Conservation (phyloP, 1,284 basidiomycete species). For the Schizophyllum commune region DNA sequence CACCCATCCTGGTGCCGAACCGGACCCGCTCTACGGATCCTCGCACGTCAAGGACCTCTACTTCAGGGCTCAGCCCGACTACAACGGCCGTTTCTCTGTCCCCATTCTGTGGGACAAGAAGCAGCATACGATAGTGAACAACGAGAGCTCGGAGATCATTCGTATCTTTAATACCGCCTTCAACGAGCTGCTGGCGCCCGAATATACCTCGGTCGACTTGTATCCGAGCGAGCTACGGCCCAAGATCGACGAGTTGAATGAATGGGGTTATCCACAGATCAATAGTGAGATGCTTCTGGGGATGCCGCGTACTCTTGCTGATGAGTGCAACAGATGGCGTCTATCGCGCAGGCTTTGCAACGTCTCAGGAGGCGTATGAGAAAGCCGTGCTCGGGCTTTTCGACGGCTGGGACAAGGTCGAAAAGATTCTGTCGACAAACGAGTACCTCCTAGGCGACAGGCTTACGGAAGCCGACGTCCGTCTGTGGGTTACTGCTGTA, state of each 20-base stretch:
- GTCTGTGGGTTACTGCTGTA: slow-evolving; percentile 88
- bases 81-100: slow-evolving; percentile 75
- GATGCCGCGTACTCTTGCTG: no score
- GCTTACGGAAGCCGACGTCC: slow-evolving; percentile 89
- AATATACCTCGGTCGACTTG: slow-evolving; percentile 62
- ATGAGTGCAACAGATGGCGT: slow-evolving; percentile 64
- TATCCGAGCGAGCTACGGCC: slow-evolving; percentile 69
- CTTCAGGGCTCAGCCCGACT: slow-evolving; percentile 65
- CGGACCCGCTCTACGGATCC: slow-evolving; percentile 64
- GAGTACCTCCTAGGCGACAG: slow-evolving; percentile 76
- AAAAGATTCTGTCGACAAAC: slow-evolving; percentile 70
- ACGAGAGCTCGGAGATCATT: slow-evolving; percentile 92
- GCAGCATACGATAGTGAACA: slow-evolving; percentile 85
- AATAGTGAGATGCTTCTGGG: no score
- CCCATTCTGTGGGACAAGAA: slow-evolving; percentile 97
- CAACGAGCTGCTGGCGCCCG: slow-evolving; percentile 59
- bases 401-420: slow-evolving; percentile 72
- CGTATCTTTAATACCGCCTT: slow-evolving; percentile 86
- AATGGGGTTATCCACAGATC: slow-evolving; percentile 79
- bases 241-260: slow-evolving; percentile 85
- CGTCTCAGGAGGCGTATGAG: slow-evolving; percentile 77
- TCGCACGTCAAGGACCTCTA: slow-evolving; percentile 85
- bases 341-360: slow-evolving; percentile 89
- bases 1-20: slow-evolving; percentile 59
- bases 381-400: slow-evolving; percentile 68